Conservation (phyloP, 345 rosid genomes). For the Syzygium grande region DNA sequence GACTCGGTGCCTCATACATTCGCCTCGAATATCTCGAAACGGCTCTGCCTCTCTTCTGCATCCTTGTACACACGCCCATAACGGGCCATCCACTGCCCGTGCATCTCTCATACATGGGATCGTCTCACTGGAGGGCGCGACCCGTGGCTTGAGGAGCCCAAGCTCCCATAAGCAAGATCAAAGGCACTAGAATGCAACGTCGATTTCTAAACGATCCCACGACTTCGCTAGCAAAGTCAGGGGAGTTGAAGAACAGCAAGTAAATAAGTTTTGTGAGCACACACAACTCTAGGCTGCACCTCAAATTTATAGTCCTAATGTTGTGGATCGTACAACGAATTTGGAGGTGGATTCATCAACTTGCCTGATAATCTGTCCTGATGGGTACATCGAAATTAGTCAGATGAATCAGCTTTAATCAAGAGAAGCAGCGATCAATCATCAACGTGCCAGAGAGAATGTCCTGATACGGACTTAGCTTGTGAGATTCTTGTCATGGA, state of each 20-base stretch:
- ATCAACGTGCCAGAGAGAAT: not conserved
- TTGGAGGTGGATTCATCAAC: not conserved
- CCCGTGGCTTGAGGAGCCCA: conserved; percentile 1
- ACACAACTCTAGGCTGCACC: not conserved
- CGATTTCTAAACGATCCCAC: not conserved
- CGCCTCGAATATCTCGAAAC: conserved; percentile 15
- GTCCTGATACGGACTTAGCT: not conserved
- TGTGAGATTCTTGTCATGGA: not conserved
- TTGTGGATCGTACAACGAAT: not conserved
- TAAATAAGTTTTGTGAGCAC: not conserved
- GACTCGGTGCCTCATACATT: conserved; percentile 15
- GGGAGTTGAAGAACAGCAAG: not conserved
- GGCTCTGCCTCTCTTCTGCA: conserved; percentile 7
- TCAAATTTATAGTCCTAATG: not conserved
- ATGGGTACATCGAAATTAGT: not conserved
- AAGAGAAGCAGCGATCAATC: not conserved
- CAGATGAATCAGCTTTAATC: not conserved
- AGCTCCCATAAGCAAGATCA: conserved; percentile 1
- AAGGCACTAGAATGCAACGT: not conserved
- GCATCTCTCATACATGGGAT: conserved; percentile 5
- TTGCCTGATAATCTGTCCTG: not conserved
- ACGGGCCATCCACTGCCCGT: conserved; percentile 25
- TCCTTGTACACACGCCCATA: conserved; percentile 11
- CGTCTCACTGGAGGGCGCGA: conserved; percentile 4
- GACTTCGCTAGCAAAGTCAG: not conserved